Evolutionary conservation across 257 asterid species (phyloP).

Genomic region (Parsonsia alboflavescens): DNA sequence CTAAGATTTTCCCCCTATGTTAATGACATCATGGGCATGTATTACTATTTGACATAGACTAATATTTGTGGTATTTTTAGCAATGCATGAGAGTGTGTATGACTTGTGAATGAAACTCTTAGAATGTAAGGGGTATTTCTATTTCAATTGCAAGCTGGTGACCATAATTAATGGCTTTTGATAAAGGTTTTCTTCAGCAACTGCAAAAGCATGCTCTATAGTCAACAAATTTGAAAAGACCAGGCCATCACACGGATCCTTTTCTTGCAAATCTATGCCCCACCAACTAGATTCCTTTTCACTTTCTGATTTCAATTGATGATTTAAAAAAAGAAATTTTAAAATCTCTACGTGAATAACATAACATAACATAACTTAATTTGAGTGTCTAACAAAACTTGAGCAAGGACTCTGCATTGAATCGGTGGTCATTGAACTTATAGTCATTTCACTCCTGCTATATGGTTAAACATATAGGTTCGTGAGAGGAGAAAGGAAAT

Average conservation of each 20-base stretch:
- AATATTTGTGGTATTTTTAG: not conserved
- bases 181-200: slow-evolving; percentile 7
- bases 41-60: not conserved
- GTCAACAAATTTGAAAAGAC: not conserved
- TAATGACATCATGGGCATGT: not conserved
- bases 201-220: not conserved
- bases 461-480: too few species aligned
- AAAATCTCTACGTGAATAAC: too few species aligned
- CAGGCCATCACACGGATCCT: slow-evolving; percentile 4
- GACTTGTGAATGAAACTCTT: not conserved
- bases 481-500: too few species aligned
- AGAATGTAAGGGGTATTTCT: not conserved
- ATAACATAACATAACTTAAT: too few species aligned
- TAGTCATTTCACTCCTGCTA: too few species aligned
- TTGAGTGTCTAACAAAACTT: too few species aligned
- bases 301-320: not conserved
- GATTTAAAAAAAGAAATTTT: too few species aligned
- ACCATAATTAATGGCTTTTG: slow-evolving; percentile 3
- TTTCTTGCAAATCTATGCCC: not conserved
- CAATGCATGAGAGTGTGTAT: not conserved
- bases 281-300: not conserved
- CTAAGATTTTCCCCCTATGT: not conserved
- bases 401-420: too few species aligned
- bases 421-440: too few species aligned
- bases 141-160: slow-evolving; percentile 6